Evolutionary conservation across 2,329 filamentous ascomycete species (phyloP), one percentile per base, ranked within the genome.

Genomic region (Trichoderma sp.): DNA sequence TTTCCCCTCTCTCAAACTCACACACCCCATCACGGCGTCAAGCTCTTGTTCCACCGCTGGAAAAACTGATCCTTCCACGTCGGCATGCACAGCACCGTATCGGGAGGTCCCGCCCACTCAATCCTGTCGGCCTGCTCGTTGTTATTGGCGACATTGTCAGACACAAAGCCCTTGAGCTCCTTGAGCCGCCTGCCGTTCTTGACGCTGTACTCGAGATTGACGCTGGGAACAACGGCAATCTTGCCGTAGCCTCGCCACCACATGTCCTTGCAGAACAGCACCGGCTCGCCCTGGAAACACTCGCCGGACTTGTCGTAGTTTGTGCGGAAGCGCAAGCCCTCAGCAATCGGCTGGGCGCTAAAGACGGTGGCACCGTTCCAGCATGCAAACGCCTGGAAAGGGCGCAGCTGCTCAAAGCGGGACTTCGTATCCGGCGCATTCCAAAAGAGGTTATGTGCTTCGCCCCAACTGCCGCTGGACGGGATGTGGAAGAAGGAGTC

Each of bases 381-480:
- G 74, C 87, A 89, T 1, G 85, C 74, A 68, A 86, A 89, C 0
- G 88, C 86, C 73, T 88, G 87, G 68, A 88, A 84, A 1, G 87
- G 85, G n/a, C 76, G 74, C 27, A 77, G 74, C 0, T 69, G 69
- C 0, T 69, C 54, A 64, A 80, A 81, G 3, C 80, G 75, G 2
- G 68, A 54, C 8, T 71, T 75, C 2, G 81, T 74, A 0, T 72
- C 74, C 0, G 74, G 72, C 32, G 85, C 79, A 70, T 84, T 84
- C 80, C 82, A 84, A 71, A 89, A 88, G 3, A 87, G 75, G 63
- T 85, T 79, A 79, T 80, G 80, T 0, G 83, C 80, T 12, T 73
- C 76, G 34, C 83, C 72, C 84, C 84, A 87, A 69, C 75, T 83
- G 0, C 82, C 83, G 52, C 84, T 80, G 2, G 78, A 68, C 0